Conservation (phyloP, 305 asterid species). For the Lippia alba region DNA sequence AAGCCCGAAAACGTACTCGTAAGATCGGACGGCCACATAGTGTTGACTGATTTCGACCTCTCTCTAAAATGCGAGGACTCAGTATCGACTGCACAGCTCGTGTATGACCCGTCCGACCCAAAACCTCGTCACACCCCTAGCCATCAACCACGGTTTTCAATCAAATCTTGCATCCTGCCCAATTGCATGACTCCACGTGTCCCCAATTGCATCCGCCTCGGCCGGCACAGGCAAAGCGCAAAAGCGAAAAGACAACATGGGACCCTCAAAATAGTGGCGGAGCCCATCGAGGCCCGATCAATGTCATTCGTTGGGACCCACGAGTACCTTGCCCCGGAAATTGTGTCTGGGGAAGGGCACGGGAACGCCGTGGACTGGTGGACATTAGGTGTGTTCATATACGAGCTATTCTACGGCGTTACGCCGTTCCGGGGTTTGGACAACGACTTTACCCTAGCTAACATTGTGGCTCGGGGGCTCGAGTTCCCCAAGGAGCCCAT, state of each 20-base stretch:
- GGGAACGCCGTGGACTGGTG: constrained; percentile 87
- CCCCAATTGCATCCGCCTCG: constrained; percentile 41
- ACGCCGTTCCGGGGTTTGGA: constrained; percentile 73
- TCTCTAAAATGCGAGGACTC: constrained; percentile 57
- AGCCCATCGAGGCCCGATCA: constrained; percentile 71
- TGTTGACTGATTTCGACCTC: constrained; percentile 80
- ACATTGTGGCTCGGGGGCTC: constrained; percentile 66
- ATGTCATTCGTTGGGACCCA: constrained; percentile 87
- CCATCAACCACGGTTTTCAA: constrained; percentile 32
- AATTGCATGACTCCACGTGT: constrained; percentile 47
- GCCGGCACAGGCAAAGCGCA: constrained; percentile 4
- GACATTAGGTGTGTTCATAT: constrained; percentile 69
- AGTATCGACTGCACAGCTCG: constrained; percentile 52
- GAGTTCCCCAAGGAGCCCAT: constrained; percentile 69
- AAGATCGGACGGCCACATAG: constrained; percentile 72
- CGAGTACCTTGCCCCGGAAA: constrained; percentile 79
- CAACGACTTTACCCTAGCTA: constrained; percentile 64
- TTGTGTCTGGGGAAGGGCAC: constrained; percentile 78
- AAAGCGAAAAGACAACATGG: constrained; percentile 19
- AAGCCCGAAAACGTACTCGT: constrained; percentile 80
- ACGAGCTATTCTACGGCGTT: constrained; percentile 64
- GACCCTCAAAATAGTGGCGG: constrained; percentile 51
- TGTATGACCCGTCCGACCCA: constrained; percentile 36
- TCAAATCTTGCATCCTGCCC: constrained; percentile 53
- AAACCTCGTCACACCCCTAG: background rate